Conservation (phyloP, 805 yeast genomes). For the Candida boidinii region DNA sequence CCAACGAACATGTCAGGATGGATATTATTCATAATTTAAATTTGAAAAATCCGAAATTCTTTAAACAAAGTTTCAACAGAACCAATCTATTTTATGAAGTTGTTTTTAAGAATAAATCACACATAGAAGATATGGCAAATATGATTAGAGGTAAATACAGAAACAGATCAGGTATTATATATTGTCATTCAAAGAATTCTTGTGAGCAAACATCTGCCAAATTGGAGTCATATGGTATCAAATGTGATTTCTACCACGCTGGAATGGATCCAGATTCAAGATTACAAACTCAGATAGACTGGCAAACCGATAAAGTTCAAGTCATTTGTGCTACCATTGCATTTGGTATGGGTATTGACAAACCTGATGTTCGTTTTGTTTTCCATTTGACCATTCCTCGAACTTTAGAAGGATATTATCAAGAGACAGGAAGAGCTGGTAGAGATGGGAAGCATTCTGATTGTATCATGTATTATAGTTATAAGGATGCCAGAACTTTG, state of each 20-base stretch:
- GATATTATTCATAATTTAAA: constrained; percentile 79
- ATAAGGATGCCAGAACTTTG: constrained; percentile 69
- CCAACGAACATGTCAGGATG: constrained; percentile 79
- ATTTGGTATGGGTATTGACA: constrained; percentile 98
- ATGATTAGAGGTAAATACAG: constrained; percentile 42
- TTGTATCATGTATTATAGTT: constrained; percentile 76
- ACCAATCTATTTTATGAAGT: constrained; percentile 79
- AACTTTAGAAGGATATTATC: constrained; percentile 92
- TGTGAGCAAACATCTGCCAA: constrained; percentile 76
- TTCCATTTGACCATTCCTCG: constrained; percentile 84
- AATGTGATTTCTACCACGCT: constrained; percentile 79
- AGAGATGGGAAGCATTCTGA: constrained; percentile 82
- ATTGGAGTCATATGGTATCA: constrained; percentile 52
- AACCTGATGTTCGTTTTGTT: constrained; percentile 89
- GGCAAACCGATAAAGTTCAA: constrained; percentile 70
- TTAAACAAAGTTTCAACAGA: constrained; percentile 89
- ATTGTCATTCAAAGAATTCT: constrained; percentile 83
- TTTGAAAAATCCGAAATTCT: constrained; percentile 48
- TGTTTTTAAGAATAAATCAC: constrained; percentile 49
- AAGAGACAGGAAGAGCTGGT: constrained; percentile 98
- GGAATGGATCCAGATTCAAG: constrained; percentile 85
- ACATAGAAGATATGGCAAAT: constrained; percentile 50
- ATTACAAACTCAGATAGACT: constrained; percentile 56
- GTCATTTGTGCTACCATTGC: constrained; percentile 97
- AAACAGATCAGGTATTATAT: constrained; percentile 75